Evolutionary conservation across 2,329 filamentous ascomycete genomes (phyloP), one percentile per base, ranked within the genome.

Genomic region (Neonectria hederae): DNA sequence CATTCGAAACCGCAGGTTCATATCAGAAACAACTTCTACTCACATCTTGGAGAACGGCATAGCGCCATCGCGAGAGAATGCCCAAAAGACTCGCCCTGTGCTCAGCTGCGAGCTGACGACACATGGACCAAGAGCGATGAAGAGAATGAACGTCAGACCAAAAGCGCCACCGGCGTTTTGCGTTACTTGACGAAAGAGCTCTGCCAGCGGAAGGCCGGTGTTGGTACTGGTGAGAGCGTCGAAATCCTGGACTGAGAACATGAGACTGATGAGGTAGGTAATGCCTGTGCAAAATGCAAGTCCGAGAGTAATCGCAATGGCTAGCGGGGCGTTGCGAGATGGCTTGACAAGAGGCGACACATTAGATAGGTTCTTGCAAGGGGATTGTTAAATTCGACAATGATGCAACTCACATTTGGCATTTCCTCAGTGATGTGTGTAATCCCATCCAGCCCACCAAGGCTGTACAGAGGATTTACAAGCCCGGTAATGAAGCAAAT

Each of bases 401-500:
- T 13, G 21, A 19, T 45, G 17, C 7, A 56, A 76, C 81, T 75
- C 65, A 83, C 81, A 62, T 82, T 82, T n/a, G 80, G 79, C 75
- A 85, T 83, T 71, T 85, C 83, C 67, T 85, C 83, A 0, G 83
- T 82, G 46, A 86, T 82, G 69, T 86, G 83, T 0, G 81, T 81
- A 5, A 82, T 80, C 1, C 81, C 81, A 65, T 85, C 83, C 1
- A 85, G 74, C 0, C 83, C 82, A 22, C 82, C 81, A 14, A 85
- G 76, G 22, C 79, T 78, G 71, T 82, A 86, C 5, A 83, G 71
- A 0, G 82, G 79, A 62, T 84, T 84, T 2, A 85, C 80, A 4
- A 86, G 72, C 0, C 83, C 83, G 0, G 82, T 82, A 59, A 86
- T 83, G 69, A 86, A 85, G 61, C 79, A 82, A 35, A 86, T 81